Conservation (phyloP, 129 eudicot genomes). For the Artemisia annua region DNA sequence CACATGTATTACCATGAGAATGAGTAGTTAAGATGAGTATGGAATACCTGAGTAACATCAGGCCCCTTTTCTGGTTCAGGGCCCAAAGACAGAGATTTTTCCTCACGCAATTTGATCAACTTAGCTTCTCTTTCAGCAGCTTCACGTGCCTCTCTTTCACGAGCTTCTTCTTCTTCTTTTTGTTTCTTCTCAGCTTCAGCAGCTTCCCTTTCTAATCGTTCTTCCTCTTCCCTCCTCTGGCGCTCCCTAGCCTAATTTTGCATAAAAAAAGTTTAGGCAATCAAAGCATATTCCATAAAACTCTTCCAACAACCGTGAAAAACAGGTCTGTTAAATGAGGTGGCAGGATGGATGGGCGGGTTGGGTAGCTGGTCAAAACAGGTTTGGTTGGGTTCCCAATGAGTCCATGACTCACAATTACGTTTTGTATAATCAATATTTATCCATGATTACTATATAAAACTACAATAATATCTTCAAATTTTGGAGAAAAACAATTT, state of each 20-base stretch:
- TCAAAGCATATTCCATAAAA: neutral
- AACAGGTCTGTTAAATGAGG: neutral
- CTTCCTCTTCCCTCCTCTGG: constrained; percentile 80
- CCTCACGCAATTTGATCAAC: constrained; percentile 62
- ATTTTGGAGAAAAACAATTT: neutral
- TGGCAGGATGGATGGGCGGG: neutral
- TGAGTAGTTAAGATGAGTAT: neutral
- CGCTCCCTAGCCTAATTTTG: constrained; percentile 83
- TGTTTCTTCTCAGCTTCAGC: constrained; percentile 88
- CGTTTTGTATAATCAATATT: no score
- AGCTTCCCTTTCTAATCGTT: constrained; percentile 76
- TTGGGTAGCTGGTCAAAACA: neutral
- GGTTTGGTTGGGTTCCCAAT: neutral
- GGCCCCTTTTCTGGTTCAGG: constrained; percentile 93
- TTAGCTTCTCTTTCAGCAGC: constrained; percentile 97
- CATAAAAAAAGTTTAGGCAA: constrained; percentile 10
- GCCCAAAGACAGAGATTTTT: constrained; percentile 78
- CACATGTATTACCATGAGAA: neutral
- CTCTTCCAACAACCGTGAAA: neutral
- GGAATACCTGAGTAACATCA: constrained; percentile 85
- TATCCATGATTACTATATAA: no score
- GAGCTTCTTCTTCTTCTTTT: constrained; percentile 90
- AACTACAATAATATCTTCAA: neutral
- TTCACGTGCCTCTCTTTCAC: constrained; percentile 80
- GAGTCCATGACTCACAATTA: no score